Base-by-base conservation (phyloP, 495 filamentous ascomycete genomes). In the Extremus antarcticus region DNA sequence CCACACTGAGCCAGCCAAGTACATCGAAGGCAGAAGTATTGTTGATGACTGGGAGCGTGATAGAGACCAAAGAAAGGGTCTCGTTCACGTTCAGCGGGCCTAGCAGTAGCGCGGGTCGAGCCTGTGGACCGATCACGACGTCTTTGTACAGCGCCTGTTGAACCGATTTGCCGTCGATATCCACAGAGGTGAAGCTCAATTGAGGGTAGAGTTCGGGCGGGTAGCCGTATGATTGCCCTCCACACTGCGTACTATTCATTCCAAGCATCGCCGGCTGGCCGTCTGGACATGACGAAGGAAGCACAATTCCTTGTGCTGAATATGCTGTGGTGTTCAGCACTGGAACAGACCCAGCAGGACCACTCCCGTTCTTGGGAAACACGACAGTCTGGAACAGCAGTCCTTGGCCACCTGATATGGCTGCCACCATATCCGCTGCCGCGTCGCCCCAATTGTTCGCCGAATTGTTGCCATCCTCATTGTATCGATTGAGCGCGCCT, bases 1-100 rank as follows among this genome's bases (percentile, higher is more conserved):
- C 71, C 1, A 87, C 65, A 1, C 86, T 90, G 71, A 89, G 76
- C 68, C 81, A 94, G 2, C 85, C 88, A 13, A 94, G 75, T 2
- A 86, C 77, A 51, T 82, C 77, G 16, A 68, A 67, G 40, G 61
- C 53, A 10, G 75, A 78, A 1, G 73, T 73, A 58, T 83, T 82
- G 54, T 82, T 79, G 52, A 87, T 74, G 25, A 94, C 78, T 0
- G 87, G 85, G 19, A 87, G 61, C 1, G 88, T 90, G 53, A 94
- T 66, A 22, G 88, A 94, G n/a, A 90, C 56, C n/a, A 94, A 63
- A n/a, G 82, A 81, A 47, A 81, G 85, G 0, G 77, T 79, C 16
- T 73, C 65, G 63, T 94, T 91, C 53, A 90, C 65, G 21, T 72
- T 67, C 41, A 82, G 68, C 0, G 88, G 88, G 0, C 88, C 88